Evolutionary conservation across 2,329 filamentous ascomycete species (phyloP).

Genomic region (Colletotrichum sp.): DNA sequence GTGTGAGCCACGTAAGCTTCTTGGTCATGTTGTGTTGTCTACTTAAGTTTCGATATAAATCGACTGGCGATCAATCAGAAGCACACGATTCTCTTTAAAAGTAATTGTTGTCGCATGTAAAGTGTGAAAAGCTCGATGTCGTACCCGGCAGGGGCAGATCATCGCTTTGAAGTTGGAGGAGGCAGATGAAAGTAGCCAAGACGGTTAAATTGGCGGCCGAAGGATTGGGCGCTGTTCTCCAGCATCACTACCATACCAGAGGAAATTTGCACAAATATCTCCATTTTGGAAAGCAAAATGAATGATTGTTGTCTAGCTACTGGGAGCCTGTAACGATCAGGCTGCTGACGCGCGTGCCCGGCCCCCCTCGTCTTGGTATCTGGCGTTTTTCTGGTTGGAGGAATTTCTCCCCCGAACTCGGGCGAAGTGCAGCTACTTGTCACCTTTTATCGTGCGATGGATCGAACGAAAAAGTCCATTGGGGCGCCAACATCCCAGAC

Average conservation of each 20-base stretch:
- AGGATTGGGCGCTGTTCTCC: neutral
- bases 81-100: neutral
- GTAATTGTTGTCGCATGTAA: neutral
- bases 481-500: neutral
- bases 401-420: neutral
- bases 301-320: neutral
- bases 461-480: neutral
- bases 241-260: no score
- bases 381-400: conserved; percentile 4
- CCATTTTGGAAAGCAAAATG: neutral
- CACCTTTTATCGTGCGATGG: neutral
- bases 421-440: neutral
- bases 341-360: neutral
- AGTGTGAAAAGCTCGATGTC: neutral
- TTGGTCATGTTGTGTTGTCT: neutral
- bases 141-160: neutral
- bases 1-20: rapidly evolving
- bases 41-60: neutral
- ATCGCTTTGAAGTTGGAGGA: neutral
- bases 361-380: neutral
- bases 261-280: neutral
- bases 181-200: neutral
- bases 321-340: neutral
- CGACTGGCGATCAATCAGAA: neutral
- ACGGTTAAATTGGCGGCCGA: neutral